Percentiles rank a stretch among this genome's conserved stretches.
phyloP scores from a whole-genome alignment of 495 filamentous ascomycete genomes.

The Penicillium bialowiezense region DNA sequence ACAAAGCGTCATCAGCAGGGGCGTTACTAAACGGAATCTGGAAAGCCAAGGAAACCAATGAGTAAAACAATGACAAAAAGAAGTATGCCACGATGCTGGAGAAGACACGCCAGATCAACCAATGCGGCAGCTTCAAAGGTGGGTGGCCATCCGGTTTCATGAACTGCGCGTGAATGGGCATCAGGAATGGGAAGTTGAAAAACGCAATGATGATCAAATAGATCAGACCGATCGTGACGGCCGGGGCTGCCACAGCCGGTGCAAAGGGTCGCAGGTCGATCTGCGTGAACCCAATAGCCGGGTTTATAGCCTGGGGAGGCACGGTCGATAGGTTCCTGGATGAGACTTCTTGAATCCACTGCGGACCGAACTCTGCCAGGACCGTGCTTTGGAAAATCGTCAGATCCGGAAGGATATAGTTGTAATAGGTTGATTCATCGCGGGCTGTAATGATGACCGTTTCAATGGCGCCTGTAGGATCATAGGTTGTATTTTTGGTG shows the following conservation, averaged over 20 bases:
- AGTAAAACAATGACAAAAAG: slow-evolving; percentile 66
- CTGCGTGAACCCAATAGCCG: slow-evolving; percentile 58
- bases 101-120: slow-evolving; percentile 58
- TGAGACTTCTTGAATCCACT: slow-evolving; percentile 42
- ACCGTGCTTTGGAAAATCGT: slow-evolving; percentile 42
- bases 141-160: slow-evolving; percentile 51
- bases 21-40: slow-evolving; percentile 57
- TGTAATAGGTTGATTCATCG: slow-evolving; percentile 51
- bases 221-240: slow-evolving; percentile 65
- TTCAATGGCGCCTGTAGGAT: slow-evolving; percentile 61
- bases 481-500: slow-evolving; percentile 58
- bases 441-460: slow-evolving; percentile 57
- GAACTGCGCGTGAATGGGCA: slow-evolving; percentile 63
- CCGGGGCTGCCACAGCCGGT: slow-evolving; percentile 53
- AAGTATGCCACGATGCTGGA: slow-evolving; percentile 63
- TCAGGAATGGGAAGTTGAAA: slow-evolving; percentile 69
- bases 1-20: slow-evolving; percentile 39
- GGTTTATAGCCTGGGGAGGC: slow-evolving; percentile 58
- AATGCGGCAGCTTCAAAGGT: slow-evolving; percentile 57
- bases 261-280: slow-evolving; percentile 63
- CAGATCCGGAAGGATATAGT: slow-evolving; percentile 55
- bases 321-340: slow-evolving; percentile 27
- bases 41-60: slow-evolving; percentile 62
- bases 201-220: slow-evolving; percentile 74
- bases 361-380: slow-evolving; percentile 48